Evolutionary conservation across 768 basidiomycete species (phyloP).

Genomic region (Piloderma croceum): DNA sequence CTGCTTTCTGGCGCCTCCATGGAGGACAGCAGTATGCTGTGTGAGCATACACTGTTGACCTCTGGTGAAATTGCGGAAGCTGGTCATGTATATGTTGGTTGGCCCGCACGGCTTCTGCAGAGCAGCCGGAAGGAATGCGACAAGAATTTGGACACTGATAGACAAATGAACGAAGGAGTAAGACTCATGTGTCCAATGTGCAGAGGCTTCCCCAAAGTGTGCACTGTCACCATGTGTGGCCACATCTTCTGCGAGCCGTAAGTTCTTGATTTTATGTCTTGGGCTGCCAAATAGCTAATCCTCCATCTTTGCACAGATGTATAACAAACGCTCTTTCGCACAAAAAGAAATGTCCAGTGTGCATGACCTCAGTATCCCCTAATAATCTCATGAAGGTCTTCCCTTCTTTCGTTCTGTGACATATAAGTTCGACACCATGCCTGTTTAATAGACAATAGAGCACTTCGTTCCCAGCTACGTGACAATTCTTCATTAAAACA

Average conservation of each 20-base stretch:
- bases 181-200: slow-evolving; percentile 29
- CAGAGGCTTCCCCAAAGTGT: slow-evolving; percentile 25
- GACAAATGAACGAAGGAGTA: slow-evolving; percentile 11
- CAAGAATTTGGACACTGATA: neutral
- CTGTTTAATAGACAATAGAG: no score
- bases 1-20: slow-evolving; percentile 46
- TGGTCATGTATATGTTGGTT: slow-evolving; percentile 35
- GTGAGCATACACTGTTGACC: slow-evolving; percentile 42
- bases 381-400: slow-evolving; percentile 11
- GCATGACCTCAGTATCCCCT: slow-evolving; percentile 7
- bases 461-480: no score
- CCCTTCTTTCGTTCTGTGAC: slow-evolving; percentile 13
- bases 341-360: slow-evolving; percentile 15
- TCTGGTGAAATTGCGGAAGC: slow-evolving; percentile 43
- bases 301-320: slow-evolving; percentile 6
- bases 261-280: slow-evolving; percentile 12
- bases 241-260: slow-evolving; percentile 14
- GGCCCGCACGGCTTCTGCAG: slow-evolving; percentile 31
- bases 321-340: slow-evolving; percentile 8
- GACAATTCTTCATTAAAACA: no score
- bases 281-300: neutral
- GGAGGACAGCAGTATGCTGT: slow-evolving; percentile 44
- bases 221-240: slow-evolving; percentile 27
- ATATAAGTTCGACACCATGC: no score
- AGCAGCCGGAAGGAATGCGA: slow-evolving; percentile 8